phyloP scores from a whole-genome alignment of 345 rosid species.

The Linum usitatissimum region DNA sequence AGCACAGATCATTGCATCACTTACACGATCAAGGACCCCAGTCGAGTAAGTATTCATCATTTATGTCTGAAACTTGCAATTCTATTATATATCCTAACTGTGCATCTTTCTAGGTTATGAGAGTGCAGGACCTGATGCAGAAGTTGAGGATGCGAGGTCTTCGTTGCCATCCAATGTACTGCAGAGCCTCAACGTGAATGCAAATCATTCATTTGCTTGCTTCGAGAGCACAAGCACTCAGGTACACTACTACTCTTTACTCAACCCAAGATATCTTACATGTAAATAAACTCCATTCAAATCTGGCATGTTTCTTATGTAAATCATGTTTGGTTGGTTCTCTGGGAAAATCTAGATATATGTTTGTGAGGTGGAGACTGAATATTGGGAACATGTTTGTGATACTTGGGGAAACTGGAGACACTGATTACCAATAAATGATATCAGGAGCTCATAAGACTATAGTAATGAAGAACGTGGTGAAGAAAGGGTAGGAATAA shows the following conservation, averaged over 20 bases:
- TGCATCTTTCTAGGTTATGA: conserved; percentile 39
- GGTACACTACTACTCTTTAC: conserved; percentile 26
- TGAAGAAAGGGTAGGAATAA: conserved; percentile 48
- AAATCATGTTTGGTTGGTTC: not conserved
- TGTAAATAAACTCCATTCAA: not conserved
- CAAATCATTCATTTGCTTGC: conserved; percentile 87
- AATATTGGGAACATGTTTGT: conserved; percentile 80
- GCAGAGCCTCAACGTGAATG: conserved; percentile 68
- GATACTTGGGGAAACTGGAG: conserved; percentile 74
- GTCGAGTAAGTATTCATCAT: conserved; percentile 36
- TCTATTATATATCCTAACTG: not conserved
- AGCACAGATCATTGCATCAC: conserved; percentile 68
- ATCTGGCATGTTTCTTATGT: too few relatives aligned
- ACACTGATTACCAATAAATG: conserved; percentile 77
- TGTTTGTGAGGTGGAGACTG: conserved; percentile 88
- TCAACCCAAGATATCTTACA: not conserved
- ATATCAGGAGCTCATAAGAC: conserved; percentile 80
- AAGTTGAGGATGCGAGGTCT: conserved; percentile 90
- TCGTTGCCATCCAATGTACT: conserved; percentile 94
- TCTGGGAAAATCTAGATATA: conserved; percentile 35
- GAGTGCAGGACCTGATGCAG: conserved; percentile 80
- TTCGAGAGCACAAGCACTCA: conserved; percentile 87
- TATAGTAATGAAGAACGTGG: conserved; percentile 50
- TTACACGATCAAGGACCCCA: conserved; percentile 49
- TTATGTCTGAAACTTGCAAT: not conserved